phyloP scores from a whole-genome alignment of 2,329 filamentous ascomycete species.

The Neofusicoccum sp. region DNA sequence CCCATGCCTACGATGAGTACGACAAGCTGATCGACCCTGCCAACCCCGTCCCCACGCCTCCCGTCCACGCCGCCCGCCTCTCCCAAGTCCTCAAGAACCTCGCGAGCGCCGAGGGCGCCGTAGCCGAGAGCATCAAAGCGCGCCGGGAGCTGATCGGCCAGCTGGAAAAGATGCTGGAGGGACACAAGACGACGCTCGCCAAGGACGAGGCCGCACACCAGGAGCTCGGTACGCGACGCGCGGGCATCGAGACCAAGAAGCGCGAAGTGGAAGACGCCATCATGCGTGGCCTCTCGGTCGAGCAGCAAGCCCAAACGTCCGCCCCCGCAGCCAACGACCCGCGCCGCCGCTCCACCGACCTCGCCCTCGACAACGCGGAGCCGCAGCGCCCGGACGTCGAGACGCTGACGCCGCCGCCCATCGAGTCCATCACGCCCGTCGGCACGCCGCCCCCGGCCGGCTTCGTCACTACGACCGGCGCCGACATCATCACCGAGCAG shows the following conservation, averaged over 20 bases:
- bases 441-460: slow-evolving; percentile 43
- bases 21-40: slow-evolving; percentile 75
- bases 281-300: slow-evolving; percentile 73
- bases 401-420: slow-evolving; percentile 76
- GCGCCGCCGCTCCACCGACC: slow-evolving; percentile 20
- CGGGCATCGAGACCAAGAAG: slow-evolving; percentile 76
- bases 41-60: slow-evolving; percentile 69
- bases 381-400: slow-evolving; percentile 78
- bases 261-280: slow-evolving; percentile 88
- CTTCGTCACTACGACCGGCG: slow-evolving; percentile 38
- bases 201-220: slow-evolving; percentile 67
- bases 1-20: slow-evolving; percentile 76
- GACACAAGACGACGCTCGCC: slow-evolving; percentile 67
- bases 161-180: slow-evolving; percentile 77
- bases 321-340: slow-evolving; percentile 36
- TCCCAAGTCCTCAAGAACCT: slow-evolving; percentile 87
- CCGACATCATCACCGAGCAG: slow-evolving; percentile 25
- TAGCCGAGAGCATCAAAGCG: slow-evolving; percentile 85
- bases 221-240: slow-evolving; percentile 65
- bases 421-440: slow-evolving; percentile 55
- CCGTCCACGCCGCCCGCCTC: slow-evolving; percentile 86
- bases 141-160: slow-evolving; percentile 73
- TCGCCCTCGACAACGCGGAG: slow-evolving; percentile 41
- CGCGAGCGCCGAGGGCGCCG: slow-evolving; percentile 82
- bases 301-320: slow-evolving; percentile 47